Conservation (phyloP, 345 rosid genomes). For the Salix caprea region DNA sequence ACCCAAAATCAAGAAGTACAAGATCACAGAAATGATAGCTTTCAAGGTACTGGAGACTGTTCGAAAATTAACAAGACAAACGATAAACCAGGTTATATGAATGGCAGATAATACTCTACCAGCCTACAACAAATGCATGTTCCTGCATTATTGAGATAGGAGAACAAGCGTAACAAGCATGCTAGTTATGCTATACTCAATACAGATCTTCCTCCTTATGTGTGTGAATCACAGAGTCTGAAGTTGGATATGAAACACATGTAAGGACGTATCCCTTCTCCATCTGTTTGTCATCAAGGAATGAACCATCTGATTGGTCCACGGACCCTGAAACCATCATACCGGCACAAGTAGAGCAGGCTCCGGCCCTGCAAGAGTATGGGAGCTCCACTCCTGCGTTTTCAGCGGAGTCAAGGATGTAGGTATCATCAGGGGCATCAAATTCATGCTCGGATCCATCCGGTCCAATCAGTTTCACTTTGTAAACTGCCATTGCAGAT, state of each 20-base stretch:
- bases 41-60: background rate
- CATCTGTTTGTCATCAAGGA: constrained; percentile 21
- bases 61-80: background rate
- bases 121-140: background rate
- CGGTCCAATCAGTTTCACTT: constrained; percentile 23
- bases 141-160: background rate
- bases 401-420: constrained; percentile 27
- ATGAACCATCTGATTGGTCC: constrained; percentile 25
- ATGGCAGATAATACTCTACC: background rate
- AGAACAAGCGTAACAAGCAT: background rate
- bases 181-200: background rate
- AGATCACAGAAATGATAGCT: background rate
- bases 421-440: constrained; percentile 23
- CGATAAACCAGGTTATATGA: background rate
- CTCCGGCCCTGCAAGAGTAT: constrained; percentile 28
- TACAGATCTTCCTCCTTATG: constrained; percentile 29
- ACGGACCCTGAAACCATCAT: constrained; percentile 12
- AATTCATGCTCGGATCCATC: constrained; percentile 20
- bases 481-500: constrained; percentile 23
- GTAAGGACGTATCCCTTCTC: constrained; percentile 22
- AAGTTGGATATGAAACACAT: constrained; percentile 20
- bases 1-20: background rate
- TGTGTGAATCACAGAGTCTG: constrained; percentile 24
- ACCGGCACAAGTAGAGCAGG: constrained; percentile 33
- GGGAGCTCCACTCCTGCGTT: constrained; percentile 29